phyloP scores from a whole-genome alignment of 331 rosid species.

The Pyracantha coccinea region DNA sequence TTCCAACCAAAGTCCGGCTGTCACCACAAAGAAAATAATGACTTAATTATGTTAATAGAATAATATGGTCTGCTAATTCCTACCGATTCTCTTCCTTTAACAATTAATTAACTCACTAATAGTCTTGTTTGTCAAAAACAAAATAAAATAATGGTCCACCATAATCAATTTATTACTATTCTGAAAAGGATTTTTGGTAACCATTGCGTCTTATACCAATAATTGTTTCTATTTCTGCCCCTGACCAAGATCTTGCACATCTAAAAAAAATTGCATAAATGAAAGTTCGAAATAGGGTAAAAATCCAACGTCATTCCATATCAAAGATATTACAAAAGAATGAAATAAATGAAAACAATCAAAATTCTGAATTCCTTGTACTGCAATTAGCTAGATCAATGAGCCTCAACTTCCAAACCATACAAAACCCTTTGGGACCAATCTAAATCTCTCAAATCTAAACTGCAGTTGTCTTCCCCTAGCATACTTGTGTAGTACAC shows the following conservation, averaged over 20 bases:
- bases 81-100: accelerated
- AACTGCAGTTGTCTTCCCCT: not conserved
- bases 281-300: too few relatives aligned
- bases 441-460: not conserved
- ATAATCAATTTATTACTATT: too few relatives aligned
- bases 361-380: not conserved
- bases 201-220: too few relatives aligned
- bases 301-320: too few relatives aligned
- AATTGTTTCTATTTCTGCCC: too few relatives aligned
- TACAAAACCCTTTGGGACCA: not conserved
- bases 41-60: not conserved
- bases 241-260: too few relatives aligned
- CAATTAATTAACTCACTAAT: too few relatives aligned
- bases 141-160: too few relatives aligned
- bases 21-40: not conserved
- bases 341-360: not conserved
- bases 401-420: not conserved
- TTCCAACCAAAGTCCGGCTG: slow-evolving; percentile 3
- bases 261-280: too few relatives aligned
- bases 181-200: too few relatives aligned
- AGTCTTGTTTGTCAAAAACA: too few relatives aligned
- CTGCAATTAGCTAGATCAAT: not conserved
- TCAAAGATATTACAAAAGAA: too few relatives aligned
- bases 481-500: not conserved
- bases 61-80: not conserved